Conservation (phyloP, 495 filamentous ascomycete genomes). For the Aspergillus taichungensis region DNA sequence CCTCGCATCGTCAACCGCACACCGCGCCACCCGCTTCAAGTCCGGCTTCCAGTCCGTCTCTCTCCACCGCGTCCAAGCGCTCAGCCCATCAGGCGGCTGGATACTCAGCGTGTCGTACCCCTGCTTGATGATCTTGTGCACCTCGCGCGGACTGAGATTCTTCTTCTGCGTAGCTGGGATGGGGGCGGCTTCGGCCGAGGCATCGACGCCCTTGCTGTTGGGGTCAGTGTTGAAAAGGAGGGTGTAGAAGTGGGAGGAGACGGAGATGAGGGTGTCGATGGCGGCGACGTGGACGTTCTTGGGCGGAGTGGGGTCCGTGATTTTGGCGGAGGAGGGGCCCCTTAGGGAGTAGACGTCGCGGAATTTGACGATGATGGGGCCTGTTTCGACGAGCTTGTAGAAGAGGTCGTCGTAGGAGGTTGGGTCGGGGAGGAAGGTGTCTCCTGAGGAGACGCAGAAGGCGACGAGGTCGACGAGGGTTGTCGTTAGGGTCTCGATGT, state of each 20-base stretch:
- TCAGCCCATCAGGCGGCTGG: slow-evolving; percentile 72
- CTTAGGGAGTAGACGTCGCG: slow-evolving; percentile 55
- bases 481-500: slow-evolving; percentile 44
- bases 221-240: slow-evolving; percentile 58
- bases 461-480: slow-evolving; percentile 74
- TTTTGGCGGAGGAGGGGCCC: slow-evolving; percentile 9
- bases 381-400: slow-evolving; percentile 93
- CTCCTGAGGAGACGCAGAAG: slow-evolving; percentile 76
- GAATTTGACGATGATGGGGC: slow-evolving; percentile 77
- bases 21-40: slow-evolving; percentile 77
- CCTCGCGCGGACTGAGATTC: slow-evolving; percentile 71
- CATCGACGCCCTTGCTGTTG: slow-evolving; percentile 26
- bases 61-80: slow-evolving; percentile 62
- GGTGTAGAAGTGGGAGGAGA: slow-evolving; percentile 78
- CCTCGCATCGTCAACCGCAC: slow-evolving; percentile 50
- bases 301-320: slow-evolving; percentile 5
- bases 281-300: slow-evolving; percentile 36
- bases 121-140: slow-evolving; percentile 85
- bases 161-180: slow-evolving; percentile 39
- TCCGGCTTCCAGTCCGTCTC: slow-evolving; percentile 60
- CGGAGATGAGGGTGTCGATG: slow-evolving; percentile 75
- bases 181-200: slow-evolving; percentile 16
- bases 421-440: slow-evolving; percentile 85
- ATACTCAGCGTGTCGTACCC: slow-evolving; percentile 92
- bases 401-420: slow-evolving; percentile 91